Percentiles rank a stretch among this genome's conserved stretches.
These are phyloP conservation scores for Rhodotorula glutinis DNA, from an alignment of 1,284 basidiomycete species.

Conservation along the genomic window DNA sequence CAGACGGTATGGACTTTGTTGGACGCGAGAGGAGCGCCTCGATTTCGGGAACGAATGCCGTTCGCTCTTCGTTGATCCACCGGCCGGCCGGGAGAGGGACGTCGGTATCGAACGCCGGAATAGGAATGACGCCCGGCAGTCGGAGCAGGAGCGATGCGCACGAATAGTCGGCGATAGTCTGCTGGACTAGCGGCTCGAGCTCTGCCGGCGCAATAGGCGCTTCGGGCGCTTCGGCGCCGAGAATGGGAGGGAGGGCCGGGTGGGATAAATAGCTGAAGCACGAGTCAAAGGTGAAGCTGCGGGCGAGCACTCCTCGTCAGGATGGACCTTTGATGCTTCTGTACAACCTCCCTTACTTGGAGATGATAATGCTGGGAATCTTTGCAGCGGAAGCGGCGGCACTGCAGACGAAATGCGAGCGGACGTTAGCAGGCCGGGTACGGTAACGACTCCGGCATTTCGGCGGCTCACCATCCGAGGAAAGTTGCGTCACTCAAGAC, in stretches of 20 bases:
- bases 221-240: conserved; percentile 51
- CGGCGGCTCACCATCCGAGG: conserved; percentile 63
- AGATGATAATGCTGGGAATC: conserved; percentile 66
- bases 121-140: conserved; percentile 68
- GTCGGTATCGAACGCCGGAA: conserved; percentile 61
- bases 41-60: conserved; percentile 55
- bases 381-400: conserved; percentile 63
- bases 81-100: conserved; percentile 57
- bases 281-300: conserved; percentile 74
- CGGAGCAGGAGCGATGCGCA: conserved; percentile 67
- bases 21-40: conserved; percentile 41
- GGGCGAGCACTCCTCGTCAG: neutral
- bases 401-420: conserved; percentile 48
- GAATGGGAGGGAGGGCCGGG: conserved; percentile 41
- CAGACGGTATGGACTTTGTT: conserved; percentile 27
- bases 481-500: conserved; percentile 74
- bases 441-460: neutral
- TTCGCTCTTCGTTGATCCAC: conserved; percentile 60
- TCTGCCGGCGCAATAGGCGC: conserved; percentile 56
- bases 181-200: conserved; percentile 60
- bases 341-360: conserved; percentile 43
- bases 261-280: conserved; percentile 71
- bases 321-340: neutral
- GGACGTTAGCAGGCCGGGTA: neutral
- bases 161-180: conserved; percentile 64